Evolutionary conservation across 371 early-diverging fungal species (phyloP).

Genomic region (Lichtheimia ornata): DNA sequence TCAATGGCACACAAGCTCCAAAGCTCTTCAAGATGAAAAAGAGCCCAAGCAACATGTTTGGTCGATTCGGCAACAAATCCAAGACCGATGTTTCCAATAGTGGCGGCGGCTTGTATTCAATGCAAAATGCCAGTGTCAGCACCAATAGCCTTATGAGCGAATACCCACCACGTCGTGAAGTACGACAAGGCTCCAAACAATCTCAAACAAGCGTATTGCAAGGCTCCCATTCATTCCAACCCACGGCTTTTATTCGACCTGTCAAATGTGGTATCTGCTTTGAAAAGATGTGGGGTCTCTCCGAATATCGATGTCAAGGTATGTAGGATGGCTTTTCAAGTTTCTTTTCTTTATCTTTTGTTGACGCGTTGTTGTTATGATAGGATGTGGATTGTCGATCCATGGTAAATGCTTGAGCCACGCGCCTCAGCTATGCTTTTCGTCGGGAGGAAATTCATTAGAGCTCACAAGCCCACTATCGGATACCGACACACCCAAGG

Average conservation of each 20-base stretch:
- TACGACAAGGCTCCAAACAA: constrained; percentile 13
- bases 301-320: constrained; percentile 72
- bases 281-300: constrained; percentile 87
- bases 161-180: not conserved
- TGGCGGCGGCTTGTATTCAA: constrained; percentile 4
- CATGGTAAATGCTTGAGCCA: constrained; percentile 55
- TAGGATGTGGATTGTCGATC: constrained; percentile 55
- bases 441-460: constrained; percentile 9
- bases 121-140: constrained; percentile 9
- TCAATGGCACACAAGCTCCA: constrained; percentile 30
- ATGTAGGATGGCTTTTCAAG: not conserved
- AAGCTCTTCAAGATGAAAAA: constrained; percentile 49
- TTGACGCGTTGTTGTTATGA: not conserved
- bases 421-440: constrained; percentile 36
- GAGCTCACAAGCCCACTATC: constrained; percentile 15
- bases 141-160: constrained; percentile 13
- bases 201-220: constrained; percentile 19
- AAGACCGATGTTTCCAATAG: not conserved
- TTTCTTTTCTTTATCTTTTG: not conserved
- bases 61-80: constrained; percentile 14
- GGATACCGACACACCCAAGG: constrained; percentile 10
- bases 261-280: constrained; percentile 80
- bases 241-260: constrained; percentile 66
- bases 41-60: constrained; percentile 43
- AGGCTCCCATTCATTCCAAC: constrained; percentile 59